Evolutionary conservation across 2,329 filamentous ascomycete species (phyloP).

Genomic region (Curvularia spicifera): DNA sequence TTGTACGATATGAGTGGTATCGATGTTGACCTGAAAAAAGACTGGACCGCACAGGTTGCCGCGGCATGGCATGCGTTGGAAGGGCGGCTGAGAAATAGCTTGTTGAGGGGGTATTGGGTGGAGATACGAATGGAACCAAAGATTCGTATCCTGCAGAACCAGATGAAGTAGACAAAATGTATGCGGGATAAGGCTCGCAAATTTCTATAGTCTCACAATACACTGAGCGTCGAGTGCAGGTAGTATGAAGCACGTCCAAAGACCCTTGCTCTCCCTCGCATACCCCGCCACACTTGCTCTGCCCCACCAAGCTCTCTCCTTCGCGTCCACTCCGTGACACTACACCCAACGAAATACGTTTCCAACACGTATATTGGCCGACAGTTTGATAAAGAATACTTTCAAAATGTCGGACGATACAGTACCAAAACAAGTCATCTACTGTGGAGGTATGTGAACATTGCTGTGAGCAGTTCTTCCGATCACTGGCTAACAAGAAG

Average conservation of each 20-base stretch:
- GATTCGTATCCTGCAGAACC: slow-evolving; percentile 58
- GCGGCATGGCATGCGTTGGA: slow-evolving; percentile 22
- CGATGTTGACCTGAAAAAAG: slow-evolving; percentile 19
- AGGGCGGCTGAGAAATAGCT: slow-evolving; percentile 40
- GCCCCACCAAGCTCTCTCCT: slow-evolving; percentile 22
- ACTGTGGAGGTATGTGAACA: slow-evolving; percentile 64
- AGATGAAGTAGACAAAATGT: slow-evolving; percentile 16
- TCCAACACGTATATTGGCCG: not conserved
- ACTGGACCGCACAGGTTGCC: slow-evolving; percentile 18
- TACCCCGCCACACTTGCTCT: slow-evolving; percentile 22
- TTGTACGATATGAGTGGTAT: slow-evolving; percentile 20
- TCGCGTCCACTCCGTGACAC: slow-evolving; percentile 19
- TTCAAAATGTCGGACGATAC: slow-evolving; percentile 46
- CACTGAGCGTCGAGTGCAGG: not conserved
- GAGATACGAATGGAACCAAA: slow-evolving; percentile 61
- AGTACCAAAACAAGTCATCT: slow-evolving; percentile 61
- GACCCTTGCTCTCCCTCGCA: slow-evolving; percentile 12
- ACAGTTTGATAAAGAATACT: not conserved
- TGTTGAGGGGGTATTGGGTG: slow-evolving; percentile 61
- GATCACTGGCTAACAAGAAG: slow-evolving; percentile 27
- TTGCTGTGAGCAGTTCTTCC: not conserved
- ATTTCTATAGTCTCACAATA: not conserved
- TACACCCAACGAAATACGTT: slow-evolving; percentile 7
- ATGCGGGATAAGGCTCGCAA: no score
- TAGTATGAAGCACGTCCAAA: slow-evolving; percentile 3